Conservation (phyloP, 1,139 yeast species). For the Pichia sp. region DNA sequence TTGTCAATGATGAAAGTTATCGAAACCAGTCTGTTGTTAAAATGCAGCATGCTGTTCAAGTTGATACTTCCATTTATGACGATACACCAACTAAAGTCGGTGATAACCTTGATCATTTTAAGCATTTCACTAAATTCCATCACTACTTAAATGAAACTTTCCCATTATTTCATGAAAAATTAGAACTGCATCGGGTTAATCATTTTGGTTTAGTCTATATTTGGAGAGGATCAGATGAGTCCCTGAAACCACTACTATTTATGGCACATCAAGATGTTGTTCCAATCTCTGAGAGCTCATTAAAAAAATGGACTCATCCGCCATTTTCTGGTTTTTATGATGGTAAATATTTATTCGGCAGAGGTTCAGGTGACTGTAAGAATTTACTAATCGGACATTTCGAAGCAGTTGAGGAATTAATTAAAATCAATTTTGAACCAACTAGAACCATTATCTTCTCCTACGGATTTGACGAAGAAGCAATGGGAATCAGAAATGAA, state of each 20-base stretch:
- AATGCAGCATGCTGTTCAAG: slow-evolving; percentile 38
- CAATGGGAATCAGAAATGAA: slow-evolving; percentile 30
- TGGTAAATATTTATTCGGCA: slow-evolving; percentile 37
- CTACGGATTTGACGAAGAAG: slow-evolving; percentile 47
- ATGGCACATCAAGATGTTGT: slow-evolving; percentile 48
- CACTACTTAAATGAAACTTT: slow-evolving; percentile 48
- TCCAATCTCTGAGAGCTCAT: slow-evolving; percentile 39
- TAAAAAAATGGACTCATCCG: slow-evolving; percentile 37
- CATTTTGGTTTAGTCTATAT: slow-evolving; percentile 59
- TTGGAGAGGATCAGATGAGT: slow-evolving; percentile 50
- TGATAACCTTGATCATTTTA: slow-evolving; percentile 33
- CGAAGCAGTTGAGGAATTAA: slow-evolving; percentile 38
- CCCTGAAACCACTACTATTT: slow-evolving; percentile 37
- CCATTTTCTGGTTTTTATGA: slow-evolving; percentile 41
- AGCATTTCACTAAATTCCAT: slow-evolving; percentile 46
- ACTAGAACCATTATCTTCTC: slow-evolving; percentile 38
- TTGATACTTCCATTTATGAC: slow-evolving; percentile 42
- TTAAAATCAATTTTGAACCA: slow-evolving; percentile 36
- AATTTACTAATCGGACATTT: slow-evolving; percentile 37
- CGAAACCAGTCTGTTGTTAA: slow-evolving; percentile 34
- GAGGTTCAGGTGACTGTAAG: slow-evolving; percentile 46
- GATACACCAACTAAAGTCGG: slow-evolving; percentile 32
- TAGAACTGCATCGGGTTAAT: slow-evolving; percentile 53
- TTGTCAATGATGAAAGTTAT: slow-evolving; percentile 31
- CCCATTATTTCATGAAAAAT: slow-evolving; percentile 47